Evolutionary conservation across 2,329 filamentous ascomycete species (phyloP).

Genomic region (Verticillium isaacii): DNA sequence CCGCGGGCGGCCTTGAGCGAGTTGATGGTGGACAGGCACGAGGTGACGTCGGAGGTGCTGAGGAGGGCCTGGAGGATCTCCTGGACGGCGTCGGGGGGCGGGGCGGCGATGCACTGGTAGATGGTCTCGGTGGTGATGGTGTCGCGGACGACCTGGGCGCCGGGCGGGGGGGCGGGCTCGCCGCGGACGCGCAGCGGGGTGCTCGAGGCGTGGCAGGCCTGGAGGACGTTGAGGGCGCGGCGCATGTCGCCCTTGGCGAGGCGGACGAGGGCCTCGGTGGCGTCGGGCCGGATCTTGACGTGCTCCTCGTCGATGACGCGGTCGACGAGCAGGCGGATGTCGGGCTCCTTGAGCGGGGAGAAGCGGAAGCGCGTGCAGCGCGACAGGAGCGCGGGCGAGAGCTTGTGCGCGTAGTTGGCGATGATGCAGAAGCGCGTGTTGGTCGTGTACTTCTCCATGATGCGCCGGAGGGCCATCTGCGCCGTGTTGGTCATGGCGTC

Average conservation of each 20-base stretch:
- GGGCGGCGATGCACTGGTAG: conserved; percentile 95
- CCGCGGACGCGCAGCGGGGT: conserved; percentile 62
- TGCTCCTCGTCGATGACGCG: conserved; percentile 83
- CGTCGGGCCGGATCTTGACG: conserved; percentile 77
- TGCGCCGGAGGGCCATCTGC: conserved; percentile 92
- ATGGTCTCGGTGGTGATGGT: conserved; percentile 85
- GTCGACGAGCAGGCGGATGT: conserved; percentile 82
- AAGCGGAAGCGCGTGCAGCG: conserved; percentile 94
- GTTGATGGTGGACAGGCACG: conserved; percentile 83
- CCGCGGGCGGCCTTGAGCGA: conserved; percentile 81
- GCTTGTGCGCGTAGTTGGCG: conserved; percentile 97
- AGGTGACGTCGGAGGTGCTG: conserved; percentile 80
- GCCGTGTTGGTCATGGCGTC: conserved; percentile 99
- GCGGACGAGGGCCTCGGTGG: conserved; percentile 75
- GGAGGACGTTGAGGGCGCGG: conserved; percentile 86
- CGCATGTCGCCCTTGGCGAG: conserved; percentile 97
- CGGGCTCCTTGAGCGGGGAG: conserved; percentile 82
- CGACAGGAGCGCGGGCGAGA: conserved; percentile 87
- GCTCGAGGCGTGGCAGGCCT: conserved; percentile 93
- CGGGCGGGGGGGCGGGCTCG: conserved; percentile 52
- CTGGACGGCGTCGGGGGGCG: conserved; percentile 81
- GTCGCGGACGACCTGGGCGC: conserved; percentile 68
- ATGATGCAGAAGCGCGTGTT: conserved; percentile 99
- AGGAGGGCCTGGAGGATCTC: conserved; percentile 82
- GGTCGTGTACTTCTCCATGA: conserved; percentile 99